Base-by-base conservation (phyloP, 495 filamentous ascomycete genomes). In the Opeltia flavorubescens region DNA sequence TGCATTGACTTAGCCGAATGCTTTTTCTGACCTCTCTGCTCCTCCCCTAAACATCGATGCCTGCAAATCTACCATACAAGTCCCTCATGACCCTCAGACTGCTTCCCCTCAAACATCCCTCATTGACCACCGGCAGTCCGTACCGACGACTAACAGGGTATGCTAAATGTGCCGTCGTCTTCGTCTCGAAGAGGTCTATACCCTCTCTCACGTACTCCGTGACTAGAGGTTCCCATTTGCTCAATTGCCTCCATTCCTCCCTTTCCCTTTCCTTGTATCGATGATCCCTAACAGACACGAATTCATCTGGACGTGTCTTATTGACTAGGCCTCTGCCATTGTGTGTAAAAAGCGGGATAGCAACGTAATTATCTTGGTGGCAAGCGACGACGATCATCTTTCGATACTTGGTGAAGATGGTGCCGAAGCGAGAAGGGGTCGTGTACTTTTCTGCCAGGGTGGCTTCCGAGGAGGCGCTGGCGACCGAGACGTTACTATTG, bases 311-410 rank as follows among this genome's bases (percentile, higher is more conserved):
- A 13, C 48, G 34, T 2, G 28, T 11, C 36, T 55, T 53, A 17
- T 36, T 31, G 7, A 21, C 31, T 4, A 58, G 47, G 21, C 55
- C 55, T 0, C 34, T 46, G 11, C 49, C 46, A n/a, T 44, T 50
- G 50, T 55, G 47, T 3, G 55, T 58, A 27, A 48, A 58, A 5
- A 58, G 31, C 9, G 55, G 52, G 20, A 58, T 46, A 2, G 52
- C 49, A 15, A 55, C n/a, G 40, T 53, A 58, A 25, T 55, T 46
- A 11, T 30, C 34, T 6, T 40, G 21, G 18, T 43, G 50, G 4
- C 41, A 23, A 17, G 52, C 52, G 6, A 58, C 29, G 12, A 58
- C 52, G 41, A 58, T 52, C 43, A 58, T 44, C 28, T 43, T 43
- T 4, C 55, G 49, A 5, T 44, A 13, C 24, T 58, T 55, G 1